These are phyloP conservation scores for Komagataea norvegica DNA, from an alignment of 1,139 yeast species.

Conservation along the genomic window DNA sequence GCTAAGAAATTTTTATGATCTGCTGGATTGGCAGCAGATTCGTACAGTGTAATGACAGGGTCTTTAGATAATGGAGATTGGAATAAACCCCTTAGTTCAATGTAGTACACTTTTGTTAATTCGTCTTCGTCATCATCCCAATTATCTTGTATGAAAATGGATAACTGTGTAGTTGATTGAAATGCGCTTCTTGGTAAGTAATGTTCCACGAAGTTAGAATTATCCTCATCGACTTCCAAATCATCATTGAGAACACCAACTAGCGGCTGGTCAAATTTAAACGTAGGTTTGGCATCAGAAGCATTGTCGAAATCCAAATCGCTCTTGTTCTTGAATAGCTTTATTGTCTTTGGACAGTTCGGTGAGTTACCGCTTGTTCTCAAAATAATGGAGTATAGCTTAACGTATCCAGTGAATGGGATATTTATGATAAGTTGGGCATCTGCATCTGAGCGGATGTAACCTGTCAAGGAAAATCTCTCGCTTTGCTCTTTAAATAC, in stretches of 20 bases:
- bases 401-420: conserved; percentile 76
- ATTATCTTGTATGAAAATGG: conserved; percentile 63
- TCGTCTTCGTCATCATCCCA: conserved; percentile 57
- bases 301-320: conserved; percentile 69
- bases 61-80: conserved; percentile 51
- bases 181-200: conserved; percentile 71
- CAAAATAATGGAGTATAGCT: conserved; percentile 65
- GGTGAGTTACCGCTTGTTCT: conserved; percentile 57
- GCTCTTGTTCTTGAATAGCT: conserved; percentile 66
- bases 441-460: conserved; percentile 73
- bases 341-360: conserved; percentile 64
- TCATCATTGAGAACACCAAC: conserved; percentile 43
- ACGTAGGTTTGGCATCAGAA: conserved; percentile 45
- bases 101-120: conserved; percentile 53
- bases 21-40: conserved; percentile 87
- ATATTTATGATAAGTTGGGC: conserved; percentile 70
- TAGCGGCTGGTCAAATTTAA: conserved; percentile 58
- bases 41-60: conserved; percentile 75
- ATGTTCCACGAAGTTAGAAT: conserved; percentile 71
- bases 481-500: conserved; percentile 47
- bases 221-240: conserved; percentile 23
- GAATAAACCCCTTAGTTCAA: conserved; percentile 82
- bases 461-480: conserved; percentile 38
- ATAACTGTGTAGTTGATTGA: conserved; percentile 63
- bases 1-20: conserved; percentile 60